These are phyloP conservation scores for Ramaria rubella DNA, from an alignment of 768 basidiomycete genomes.

Conservation along the genomic window DNA sequence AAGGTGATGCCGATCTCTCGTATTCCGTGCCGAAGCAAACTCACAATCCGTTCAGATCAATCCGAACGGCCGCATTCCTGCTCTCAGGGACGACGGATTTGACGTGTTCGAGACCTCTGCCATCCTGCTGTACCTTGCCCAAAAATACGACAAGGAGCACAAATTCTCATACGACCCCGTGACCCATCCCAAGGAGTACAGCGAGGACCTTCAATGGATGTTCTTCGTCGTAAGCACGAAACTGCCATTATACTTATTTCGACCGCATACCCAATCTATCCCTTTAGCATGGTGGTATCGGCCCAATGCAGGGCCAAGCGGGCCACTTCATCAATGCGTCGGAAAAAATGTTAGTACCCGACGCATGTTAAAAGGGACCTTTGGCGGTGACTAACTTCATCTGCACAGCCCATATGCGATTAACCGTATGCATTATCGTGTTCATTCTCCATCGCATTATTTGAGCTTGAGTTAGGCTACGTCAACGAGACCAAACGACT, in stretches of 20 bases:
- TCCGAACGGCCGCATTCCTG: conserved; percentile 49
- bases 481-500: conserved; percentile 75
- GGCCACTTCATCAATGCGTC: conserved; percentile 65
- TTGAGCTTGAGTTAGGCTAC: conserved; percentile 44
- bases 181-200: conserved; percentile 20
- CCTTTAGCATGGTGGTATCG: conserved; percentile 71
- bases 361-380: neutral
- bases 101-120: conserved; percentile 26
- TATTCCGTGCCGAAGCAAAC: neutral
- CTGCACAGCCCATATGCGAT: conserved; percentile 20
- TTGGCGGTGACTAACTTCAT: too few relatives aligned
- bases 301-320: conserved; percentile 85
- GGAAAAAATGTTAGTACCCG: conserved; percentile 64
- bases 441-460: too few relatives aligned
- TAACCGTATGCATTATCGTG: conserved; percentile 43
- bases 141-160: conserved; percentile 31
- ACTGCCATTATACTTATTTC: neutral
- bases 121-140: conserved; percentile 30
- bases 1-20: conserved; percentile 57
- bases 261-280: neutral
- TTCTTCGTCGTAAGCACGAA: conserved; percentile 25
- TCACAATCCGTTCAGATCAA: too few relatives aligned
- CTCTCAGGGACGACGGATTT: conserved; percentile 43
- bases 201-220: conserved; percentile 32
- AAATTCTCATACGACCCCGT: conserved; percentile 32